Percentiles rank a stretch among this genome's conserved stretches.
Evolutionary conservation across 495 filamentous ascomycete species (phyloP).

Genomic region (Niebla homalea): DNA sequence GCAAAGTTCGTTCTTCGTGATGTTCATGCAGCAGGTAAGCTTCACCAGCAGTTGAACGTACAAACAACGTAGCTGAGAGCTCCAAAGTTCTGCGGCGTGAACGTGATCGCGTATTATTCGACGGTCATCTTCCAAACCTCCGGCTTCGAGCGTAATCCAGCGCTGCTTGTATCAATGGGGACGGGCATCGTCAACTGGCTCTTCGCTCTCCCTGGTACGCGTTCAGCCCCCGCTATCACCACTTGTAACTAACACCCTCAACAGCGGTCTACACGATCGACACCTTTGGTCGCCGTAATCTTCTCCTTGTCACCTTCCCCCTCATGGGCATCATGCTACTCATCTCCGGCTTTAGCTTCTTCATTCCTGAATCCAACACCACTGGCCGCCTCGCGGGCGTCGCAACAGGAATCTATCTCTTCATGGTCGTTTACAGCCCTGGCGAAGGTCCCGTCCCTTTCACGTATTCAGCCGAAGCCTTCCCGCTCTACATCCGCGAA

Average conservation of each 20-base stretch:
- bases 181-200: slow-evolving; percentile 54
- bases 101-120: slow-evolving; percentile 47
- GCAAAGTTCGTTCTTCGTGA: slow-evolving; percentile 59
- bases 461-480: slow-evolving; percentile 71
- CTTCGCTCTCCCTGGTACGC: slow-evolving; percentile 39
- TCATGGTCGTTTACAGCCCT: slow-evolving; percentile 60
- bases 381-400: slow-evolving; percentile 43
- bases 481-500: slow-evolving; percentile 57
- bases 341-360: slow-evolving; percentile 74
- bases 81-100: slow-evolving; percentile 41
- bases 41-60: background rate
- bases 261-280: slow-evolving; percentile 59
- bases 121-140: slow-evolving; percentile 37
- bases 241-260: too few species aligned
- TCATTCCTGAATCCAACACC: slow-evolving; percentile 39
- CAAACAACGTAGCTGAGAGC: background rate
- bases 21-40: slow-evolving; percentile 74
- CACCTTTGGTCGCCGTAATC: slow-evolving; percentile 54
- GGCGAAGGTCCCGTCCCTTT: too few species aligned
- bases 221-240: too few species aligned
- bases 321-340: slow-evolving; percentile 54
- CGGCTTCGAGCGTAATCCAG: slow-evolving; percentile 36
- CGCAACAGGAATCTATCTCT: slow-evolving; percentile 59
- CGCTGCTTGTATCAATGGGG: slow-evolving; percentile 52
- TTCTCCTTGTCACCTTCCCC: slow-evolving; percentile 65